Percentiles rank a stretch among this genome's conserved stretches.
These are phyloP conservation scores for Beta lomatogona DNA, from an alignment of 179 eudicot genomes.

Conservation along the genomic window DNA sequence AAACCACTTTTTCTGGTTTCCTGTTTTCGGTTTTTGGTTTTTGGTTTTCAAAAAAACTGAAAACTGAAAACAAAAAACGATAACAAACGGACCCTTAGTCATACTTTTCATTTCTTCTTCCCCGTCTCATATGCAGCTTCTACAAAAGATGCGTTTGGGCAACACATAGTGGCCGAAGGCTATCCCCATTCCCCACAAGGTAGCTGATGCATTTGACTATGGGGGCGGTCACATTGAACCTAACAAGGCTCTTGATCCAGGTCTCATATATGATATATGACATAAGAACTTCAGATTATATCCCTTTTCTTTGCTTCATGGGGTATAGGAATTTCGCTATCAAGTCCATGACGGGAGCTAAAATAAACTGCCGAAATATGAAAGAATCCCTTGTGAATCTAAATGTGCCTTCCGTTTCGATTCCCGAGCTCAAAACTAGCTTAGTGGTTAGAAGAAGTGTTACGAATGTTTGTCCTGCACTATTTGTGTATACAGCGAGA, in stretches of 20 bases:
- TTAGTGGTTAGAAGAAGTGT: conserved; percentile 18
- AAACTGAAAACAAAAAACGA: too few species aligned
- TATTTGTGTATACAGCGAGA: conserved; percentile 24
- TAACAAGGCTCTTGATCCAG: conserved; percentile 27
- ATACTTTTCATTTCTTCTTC: too few species aligned
- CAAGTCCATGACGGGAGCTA: conserved; percentile 9
- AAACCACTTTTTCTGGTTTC: too few species aligned
- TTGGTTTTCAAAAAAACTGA: too few species aligned
- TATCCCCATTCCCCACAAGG: conserved; percentile 19
- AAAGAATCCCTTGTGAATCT: neutral
- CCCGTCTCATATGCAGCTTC: conserved; percentile 9
- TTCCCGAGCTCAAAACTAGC: conserved; percentile 17
- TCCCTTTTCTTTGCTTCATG: conserved; percentile 11
- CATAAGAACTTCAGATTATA: conserved; percentile 22
- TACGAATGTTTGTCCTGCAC: conserved; percentile 20
- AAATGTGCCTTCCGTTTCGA: conserved; percentile 23
- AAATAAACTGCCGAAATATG: conserved; percentile 6
- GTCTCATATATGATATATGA: conserved; percentile 32
- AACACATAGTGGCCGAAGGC: conserved; percentile 23
- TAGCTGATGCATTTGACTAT: conserved; percentile 30
- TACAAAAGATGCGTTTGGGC: conserved; percentile 17
- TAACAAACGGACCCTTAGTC: too few species aligned
- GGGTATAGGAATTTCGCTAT: conserved; percentile 8
- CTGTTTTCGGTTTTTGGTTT: too few species aligned
- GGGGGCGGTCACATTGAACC: conserved; percentile 27